Base-by-base conservation (phyloP, 768 basidiomycete genomes). In the Rhodocollybia butyracea region DNA sequence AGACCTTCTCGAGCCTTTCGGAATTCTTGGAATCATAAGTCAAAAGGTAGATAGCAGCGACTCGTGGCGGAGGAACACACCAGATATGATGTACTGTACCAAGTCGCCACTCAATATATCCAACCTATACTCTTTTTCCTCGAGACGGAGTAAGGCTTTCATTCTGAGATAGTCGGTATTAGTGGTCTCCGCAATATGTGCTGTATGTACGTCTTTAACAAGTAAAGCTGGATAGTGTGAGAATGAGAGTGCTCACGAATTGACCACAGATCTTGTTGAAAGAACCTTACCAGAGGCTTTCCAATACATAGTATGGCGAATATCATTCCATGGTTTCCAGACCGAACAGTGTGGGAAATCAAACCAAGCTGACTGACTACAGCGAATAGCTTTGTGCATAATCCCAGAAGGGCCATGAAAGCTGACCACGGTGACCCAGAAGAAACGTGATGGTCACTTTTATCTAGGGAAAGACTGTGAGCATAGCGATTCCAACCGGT, bases 21-120 rank as follows among this genome's bases (percentile, higher is more conserved):
- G 30, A 42, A 54, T 21, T 54, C 52, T 54, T n/a, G 42, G 22
- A 45, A 10, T 45, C 10, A 52, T 36, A 27, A 50, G 34, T 17
- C 13, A 41, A 13, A 19, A 19, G 38, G 38, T 24, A 27, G 11
- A 0, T 27, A 13, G 5, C 2, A 22, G 21, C 15, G 22, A 31
- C 7, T 8, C 22, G 13, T 13, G 17, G 24, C 17, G 24, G 36
- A 40, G 6, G 17, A 38, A 36, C 52, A n/a, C 8, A 54, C 52
- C 52, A 7, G 27, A 31, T 8, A 54, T 41, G 41, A 54, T 54
- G 31, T 54, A 54, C 30, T 54, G 52, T 11, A 51, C 22, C 50
- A 51, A 40, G 24, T 54, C 21, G 17, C 52, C 52, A 13, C 27
- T 54, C 12, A 54, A 15, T n/a, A 54, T 43, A 41, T 54, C 52